Base-by-base conservation (phyloP, 2,329 filamentous ascomycete species). In the Stagonosporopsis vannaccii region DNA sequence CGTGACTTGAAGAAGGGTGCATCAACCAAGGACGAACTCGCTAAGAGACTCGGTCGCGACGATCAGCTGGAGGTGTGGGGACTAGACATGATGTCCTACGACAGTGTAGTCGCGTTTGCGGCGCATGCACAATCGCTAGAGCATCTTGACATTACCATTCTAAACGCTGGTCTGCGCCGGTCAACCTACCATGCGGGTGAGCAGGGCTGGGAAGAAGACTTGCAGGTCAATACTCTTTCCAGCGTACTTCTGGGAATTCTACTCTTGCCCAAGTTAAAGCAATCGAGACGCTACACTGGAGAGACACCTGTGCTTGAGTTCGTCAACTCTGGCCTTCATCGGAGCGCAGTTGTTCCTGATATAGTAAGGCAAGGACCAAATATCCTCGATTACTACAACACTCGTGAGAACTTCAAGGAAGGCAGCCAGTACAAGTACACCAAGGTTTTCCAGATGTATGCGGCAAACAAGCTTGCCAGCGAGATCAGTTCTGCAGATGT, bases 141-240 rank as follows among this genome's bases (percentile, higher is more conserved):
- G 11, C 64, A 68, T 46, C 61, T 79, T 15, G 75, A 79, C 45
- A 66, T 78, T 33, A 75, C 63, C 5, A 60, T 78, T 6, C 51
- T 79, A 20, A 80, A 80, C 51, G 78, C 77, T n/a, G 78, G 76
- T 4, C 51, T 73, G 12, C 60, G 65, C 20, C 62, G 65, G 33
- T 50, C 52, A 12, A 48, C 58, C 2, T 77, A 68, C 44, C 48
- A 58, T 6, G 46, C 63, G 23, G 69, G 69, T 1, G 40, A 30
- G 15, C 64, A 75, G 59, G 76, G 76, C 17, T 79, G 72, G 71
- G 77, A 80, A 61, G 66, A 72, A 46, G 81, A 78, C 1, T 60
- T 88, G 11, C 84, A 87, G 66, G 81, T 86, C 60, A 87, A 87
- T 64, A 77, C 81, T 1, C 71, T 88, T 2, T 84, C 84, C 2